Evolutionary conservation across 2,329 filamentous ascomycete genomes (phyloP).

Genomic region (Macrophomina phaseolina): DNA sequence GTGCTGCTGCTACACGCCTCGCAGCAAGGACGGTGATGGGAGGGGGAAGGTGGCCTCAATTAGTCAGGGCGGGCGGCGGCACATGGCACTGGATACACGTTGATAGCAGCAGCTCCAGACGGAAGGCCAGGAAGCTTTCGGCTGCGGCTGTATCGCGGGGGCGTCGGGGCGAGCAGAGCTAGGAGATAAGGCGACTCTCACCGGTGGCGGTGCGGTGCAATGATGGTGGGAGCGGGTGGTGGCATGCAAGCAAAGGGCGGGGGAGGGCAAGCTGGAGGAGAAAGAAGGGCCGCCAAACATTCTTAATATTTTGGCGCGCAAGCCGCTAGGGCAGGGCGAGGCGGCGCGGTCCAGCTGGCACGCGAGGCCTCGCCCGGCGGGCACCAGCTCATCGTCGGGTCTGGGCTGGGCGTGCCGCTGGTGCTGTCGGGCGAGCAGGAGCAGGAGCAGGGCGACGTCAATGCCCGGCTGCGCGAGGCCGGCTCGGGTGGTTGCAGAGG

Average conservation of each 20-base stretch:
- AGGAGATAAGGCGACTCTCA: neutral
- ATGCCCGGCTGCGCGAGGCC: neutral
- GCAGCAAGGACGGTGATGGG: neutral
- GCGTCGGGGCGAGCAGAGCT: neutral
- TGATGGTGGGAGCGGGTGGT: neutral
- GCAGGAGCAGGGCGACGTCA: neutral
- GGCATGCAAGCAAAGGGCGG: constrained; percentile 5
- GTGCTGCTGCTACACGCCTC: neutral
- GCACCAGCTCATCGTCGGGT: neutral
- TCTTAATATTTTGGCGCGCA: constrained; percentile 10
- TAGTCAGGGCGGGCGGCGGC: neutral
- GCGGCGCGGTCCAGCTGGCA: neutral
- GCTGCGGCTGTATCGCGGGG: constrained; percentile 12
- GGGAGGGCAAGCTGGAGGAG: neutral
- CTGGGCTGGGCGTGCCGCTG: neutral
- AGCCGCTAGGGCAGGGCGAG: constrained; percentile 1
- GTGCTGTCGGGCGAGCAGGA: neutral
- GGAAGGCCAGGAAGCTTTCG: constrained; percentile 13
- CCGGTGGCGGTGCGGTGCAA: neutral
- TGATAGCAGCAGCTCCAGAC: neutral
- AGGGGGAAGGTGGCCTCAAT: neutral
- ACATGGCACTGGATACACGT: constrained; percentile 2
- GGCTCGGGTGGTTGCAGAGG: neutral
- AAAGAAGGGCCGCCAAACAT: constrained; percentile 1
- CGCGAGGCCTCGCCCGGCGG: neutral